Conservation (phyloP, 495 filamentous ascomycete genomes). For the Xylaria longipes region DNA sequence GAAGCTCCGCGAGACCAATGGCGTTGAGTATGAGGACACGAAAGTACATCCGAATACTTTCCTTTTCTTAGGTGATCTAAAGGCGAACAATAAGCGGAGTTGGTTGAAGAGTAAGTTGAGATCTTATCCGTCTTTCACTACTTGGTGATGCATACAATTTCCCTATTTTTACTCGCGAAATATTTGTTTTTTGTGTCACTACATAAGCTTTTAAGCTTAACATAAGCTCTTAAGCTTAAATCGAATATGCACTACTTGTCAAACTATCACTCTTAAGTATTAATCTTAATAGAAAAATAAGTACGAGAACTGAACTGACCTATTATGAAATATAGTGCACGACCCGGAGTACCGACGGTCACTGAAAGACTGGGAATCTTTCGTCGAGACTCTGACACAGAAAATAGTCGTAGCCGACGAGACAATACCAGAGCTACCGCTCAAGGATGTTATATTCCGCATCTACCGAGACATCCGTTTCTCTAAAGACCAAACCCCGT, state of each 20-base stretch:
- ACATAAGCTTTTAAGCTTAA: too few species aligned
- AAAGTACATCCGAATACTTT: conserved; percentile 82
- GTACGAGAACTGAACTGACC: not conserved
- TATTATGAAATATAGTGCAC: conserved; percentile 58
- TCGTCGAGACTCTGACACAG: conserved; percentile 70
- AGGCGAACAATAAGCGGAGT: conserved; percentile 76
- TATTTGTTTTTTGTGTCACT: not conserved
- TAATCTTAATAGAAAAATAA: not conserved
- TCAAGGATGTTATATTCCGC: conserved; percentile 84
- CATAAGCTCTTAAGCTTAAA: too few species aligned
- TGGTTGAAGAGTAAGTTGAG: conserved; percentile 76
- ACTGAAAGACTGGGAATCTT: conserved; percentile 79
- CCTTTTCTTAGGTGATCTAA: conserved; percentile 76
- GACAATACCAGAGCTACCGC: conserved; percentile 82
- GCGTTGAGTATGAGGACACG: conserved; percentile 69
- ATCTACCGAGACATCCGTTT: conserved; percentile 86
- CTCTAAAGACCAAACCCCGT: conserved; percentile 79
- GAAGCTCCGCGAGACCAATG: conserved; percentile 70
- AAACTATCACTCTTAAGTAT: not conserved
- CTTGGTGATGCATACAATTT: not conserved
- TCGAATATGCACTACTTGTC: too few species aligned
- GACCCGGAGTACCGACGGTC: conserved; percentile 78
- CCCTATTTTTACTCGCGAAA: not conserved
- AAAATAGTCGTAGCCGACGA: conserved; percentile 73
- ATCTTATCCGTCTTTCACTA: not conserved